These are phyloP conservation scores for Fallopia convolvulus DNA, from an alignment of 148 eudicot genomes.

Conservation along the genomic window DNA sequence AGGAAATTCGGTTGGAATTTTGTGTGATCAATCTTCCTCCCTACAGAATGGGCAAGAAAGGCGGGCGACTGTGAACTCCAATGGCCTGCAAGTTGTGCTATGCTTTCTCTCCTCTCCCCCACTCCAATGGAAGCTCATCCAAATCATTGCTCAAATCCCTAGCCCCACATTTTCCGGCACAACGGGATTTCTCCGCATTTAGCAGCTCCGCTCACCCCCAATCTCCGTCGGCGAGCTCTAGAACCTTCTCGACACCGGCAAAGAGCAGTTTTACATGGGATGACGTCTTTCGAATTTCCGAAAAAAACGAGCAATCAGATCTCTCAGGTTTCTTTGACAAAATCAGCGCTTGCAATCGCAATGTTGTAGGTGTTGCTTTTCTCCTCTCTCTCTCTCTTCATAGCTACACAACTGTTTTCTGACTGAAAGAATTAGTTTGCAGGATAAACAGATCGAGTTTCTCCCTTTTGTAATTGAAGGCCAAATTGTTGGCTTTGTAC, in stretches of 20 bases:
- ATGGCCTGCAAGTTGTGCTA: neutral
- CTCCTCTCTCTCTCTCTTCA: too few relatives aligned
- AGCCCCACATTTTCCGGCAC: neutral
- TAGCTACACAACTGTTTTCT: neutral
- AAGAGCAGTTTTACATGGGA: conserved; percentile 54
- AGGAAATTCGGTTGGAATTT: too few relatives aligned
- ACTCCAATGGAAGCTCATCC: neutral
- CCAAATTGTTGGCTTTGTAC: conserved; percentile 66
- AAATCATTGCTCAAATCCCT: neutral
- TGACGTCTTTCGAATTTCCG: conserved; percentile 40
- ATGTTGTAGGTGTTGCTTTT: conserved; percentile 23
- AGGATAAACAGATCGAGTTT: conserved; percentile 64
- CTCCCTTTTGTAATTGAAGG: conserved; percentile 57
- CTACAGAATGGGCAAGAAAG: too few relatives aligned
- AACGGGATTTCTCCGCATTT: neutral
- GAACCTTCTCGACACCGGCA: conserved; percentile 7
- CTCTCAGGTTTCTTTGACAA: conserved; percentile 49
- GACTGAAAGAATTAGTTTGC: conserved; percentile 11
- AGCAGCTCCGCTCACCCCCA: neutral
- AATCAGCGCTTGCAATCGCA: conserved; percentile 58
- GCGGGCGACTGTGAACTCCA: neutral
- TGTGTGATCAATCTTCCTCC: too few relatives aligned
- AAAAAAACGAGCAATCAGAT: conserved; percentile 23
- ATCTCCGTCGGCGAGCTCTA: conserved; percentile 4
- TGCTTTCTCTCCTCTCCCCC: neutral